phyloP scores from a whole-genome alignment of 1,139 yeast genomes.

The Lodderomyces margitis region DNA sequence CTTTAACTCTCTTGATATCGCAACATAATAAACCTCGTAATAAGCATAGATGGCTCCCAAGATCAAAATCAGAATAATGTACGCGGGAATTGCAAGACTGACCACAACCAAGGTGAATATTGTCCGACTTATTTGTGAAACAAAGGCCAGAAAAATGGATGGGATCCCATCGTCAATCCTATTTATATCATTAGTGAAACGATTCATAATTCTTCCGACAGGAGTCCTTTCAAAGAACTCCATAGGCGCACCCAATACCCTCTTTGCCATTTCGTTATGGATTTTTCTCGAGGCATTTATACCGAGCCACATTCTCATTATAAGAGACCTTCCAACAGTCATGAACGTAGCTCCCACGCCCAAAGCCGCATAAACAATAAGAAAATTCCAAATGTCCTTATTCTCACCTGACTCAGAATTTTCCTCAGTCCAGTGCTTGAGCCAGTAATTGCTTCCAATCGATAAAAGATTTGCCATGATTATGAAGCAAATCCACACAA shows the following conservation, averaged over 20 bases:
- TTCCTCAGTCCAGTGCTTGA: slow-evolving; percentile 33
- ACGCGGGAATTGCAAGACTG: slow-evolving; percentile 24
- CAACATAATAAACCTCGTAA: slow-evolving; percentile 27
- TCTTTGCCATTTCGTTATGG: slow-evolving; percentile 30
- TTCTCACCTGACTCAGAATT: slow-evolving; percentile 25
- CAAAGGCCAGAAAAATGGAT: slow-evolving; percentile 29
- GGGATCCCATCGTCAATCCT: slow-evolving; percentile 27
- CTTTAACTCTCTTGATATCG: slow-evolving; percentile 34
- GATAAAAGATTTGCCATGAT: slow-evolving; percentile 20
- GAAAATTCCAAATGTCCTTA: slow-evolving; percentile 21
- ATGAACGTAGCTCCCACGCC: slow-evolving; percentile 23
- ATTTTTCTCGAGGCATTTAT: slow-evolving; percentile 26
- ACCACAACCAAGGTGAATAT: slow-evolving; percentile 50
- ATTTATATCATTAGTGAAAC: slow-evolving; percentile 33
- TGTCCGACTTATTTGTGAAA: slow-evolving; percentile 42
- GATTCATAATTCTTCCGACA: slow-evolving; percentile 31
- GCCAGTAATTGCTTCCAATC: slow-evolving; percentile 25
- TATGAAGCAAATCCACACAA: slow-evolving; percentile 22
- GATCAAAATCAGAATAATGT: slow-evolving; percentile 21
- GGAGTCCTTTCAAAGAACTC: slow-evolving; percentile 38
- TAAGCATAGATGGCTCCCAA: slow-evolving; percentile 28
- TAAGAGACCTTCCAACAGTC: slow-evolving; percentile 24
- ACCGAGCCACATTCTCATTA: slow-evolving; percentile 29
- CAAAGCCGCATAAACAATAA: slow-evolving; percentile 26
- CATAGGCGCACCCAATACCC: slow-evolving; percentile 34